These are phyloP conservation scores for Camelina sativa DNA, from an alignment of 345 rosid species.

Conservation along the genomic window DNA sequence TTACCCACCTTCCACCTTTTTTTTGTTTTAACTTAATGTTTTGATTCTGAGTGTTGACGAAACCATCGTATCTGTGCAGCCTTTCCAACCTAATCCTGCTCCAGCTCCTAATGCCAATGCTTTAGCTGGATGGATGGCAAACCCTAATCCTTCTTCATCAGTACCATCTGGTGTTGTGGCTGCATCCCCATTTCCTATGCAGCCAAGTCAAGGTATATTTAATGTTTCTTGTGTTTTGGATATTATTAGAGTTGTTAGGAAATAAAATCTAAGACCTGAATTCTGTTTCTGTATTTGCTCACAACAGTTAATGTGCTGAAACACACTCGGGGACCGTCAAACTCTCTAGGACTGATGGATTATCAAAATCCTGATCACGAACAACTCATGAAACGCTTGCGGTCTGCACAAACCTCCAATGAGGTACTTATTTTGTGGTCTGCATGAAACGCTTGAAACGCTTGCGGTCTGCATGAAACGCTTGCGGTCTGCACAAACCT, in stretches of 20 bases:
- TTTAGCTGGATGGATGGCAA: slow-evolving; percentile 85
- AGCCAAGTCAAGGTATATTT: slow-evolving; percentile 43
- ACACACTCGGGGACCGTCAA: slow-evolving; percentile 75
- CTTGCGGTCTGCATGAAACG: slow-evolving; percentile 60
- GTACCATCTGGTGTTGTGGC: slow-evolving; percentile 75
- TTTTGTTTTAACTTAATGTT: slow-evolving; percentile 10
- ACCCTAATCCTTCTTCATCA: slow-evolving; percentile 76
- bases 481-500: slow-evolving; percentile 64
- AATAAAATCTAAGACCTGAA: slow-evolving; percentile 4
- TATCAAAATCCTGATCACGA: slow-evolving; percentile 86
- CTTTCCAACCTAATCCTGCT: slow-evolving; percentile 70
- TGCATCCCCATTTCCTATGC: slow-evolving; percentile 77
- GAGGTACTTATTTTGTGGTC: slow-evolving; percentile 32
- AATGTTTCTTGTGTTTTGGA: slow-evolving; percentile 10
- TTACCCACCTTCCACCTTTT: not conserved
- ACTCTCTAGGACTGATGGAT: slow-evolving; percentile 69
- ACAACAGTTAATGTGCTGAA: slow-evolving; percentile 63
- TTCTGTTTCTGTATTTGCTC: slow-evolving; percentile 21
- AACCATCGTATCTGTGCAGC: slow-evolving; percentile 52
- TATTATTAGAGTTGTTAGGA: slow-evolving; percentile 12
- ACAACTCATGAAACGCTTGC: slow-evolving; percentile 78
- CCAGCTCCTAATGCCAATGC: slow-evolving; percentile 68
- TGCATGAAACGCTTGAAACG: too few species aligned
- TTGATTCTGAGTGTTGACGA: slow-evolving; percentile 24
- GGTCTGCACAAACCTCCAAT: slow-evolving; percentile 73